Base-by-base conservation (phyloP, 2,329 filamentous ascomycete genomes). In the Diaporthe velutina region DNA sequence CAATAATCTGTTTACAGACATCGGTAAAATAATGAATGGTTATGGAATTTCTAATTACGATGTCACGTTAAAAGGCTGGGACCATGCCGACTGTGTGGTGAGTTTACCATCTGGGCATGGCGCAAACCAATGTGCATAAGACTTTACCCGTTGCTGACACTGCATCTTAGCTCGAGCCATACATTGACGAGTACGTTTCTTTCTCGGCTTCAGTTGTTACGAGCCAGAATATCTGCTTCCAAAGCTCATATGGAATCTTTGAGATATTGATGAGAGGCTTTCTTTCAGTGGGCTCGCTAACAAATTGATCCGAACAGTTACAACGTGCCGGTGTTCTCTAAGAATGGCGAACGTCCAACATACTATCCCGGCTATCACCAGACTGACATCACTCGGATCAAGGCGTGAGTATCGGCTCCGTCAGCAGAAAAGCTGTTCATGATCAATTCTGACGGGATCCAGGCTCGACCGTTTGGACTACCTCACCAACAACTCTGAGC, bases 11-110 rank as follows among this genome's bases (percentile, higher is more conserved):
- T 42, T 35, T 28, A 28, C 15, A 79, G 77, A 80, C 71, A 75
- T 84, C 0, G 85, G 85, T 4, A 87, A 87, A 74, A 80, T 88
- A 33, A 84, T 85, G 78, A 87, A 88, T 70, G 79, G 83, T 1
- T 85, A 87, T 77, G 84, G 80, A 3, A 74, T 85, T 1, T 76
- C 80, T 0, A 87, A 85, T 73, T 87, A 86, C 74, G 76, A 86
- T n/a, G 70, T 75, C 12, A 72, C 73, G 10, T 78, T 80, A 0
- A 81, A 82, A 58, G 80, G 80, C 1, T 81, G 79, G 80, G 76
- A 78, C 60, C 75, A 78, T 28, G 76, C 76, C 33, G 78, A 81
- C 57, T 67, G 76, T 10, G 54, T 80, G 45, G 76, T 78, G 40
- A 25, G 77, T 77, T 40, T 25, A 33, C 42, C 7, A 12, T 50